Conservation (phyloP, 768 basidiomycete genomes). For the Boletus bicolor region DNA sequence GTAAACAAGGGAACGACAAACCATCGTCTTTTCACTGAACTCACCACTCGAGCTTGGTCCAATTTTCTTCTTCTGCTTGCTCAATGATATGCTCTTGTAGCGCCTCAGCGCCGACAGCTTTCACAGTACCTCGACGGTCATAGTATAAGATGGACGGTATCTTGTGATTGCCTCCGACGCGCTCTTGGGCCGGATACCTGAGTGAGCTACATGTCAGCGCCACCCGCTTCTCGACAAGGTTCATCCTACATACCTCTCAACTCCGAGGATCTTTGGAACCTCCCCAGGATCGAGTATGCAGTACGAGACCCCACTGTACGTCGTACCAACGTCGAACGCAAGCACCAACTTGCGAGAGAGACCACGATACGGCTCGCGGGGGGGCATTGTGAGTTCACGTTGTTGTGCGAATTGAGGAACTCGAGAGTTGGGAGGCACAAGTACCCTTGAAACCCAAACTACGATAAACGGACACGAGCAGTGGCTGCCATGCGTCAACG, state of each 20-base stretch:
- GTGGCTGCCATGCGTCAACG: neutral
- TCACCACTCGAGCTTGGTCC: constrained; percentile 42
- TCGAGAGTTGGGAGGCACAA: neutral
- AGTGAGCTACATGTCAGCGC: neutral
- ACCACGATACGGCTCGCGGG: constrained; percentile 35
- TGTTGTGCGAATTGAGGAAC: neutral
- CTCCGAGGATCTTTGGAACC: constrained; percentile 28
- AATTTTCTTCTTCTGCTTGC: constrained; percentile 36
- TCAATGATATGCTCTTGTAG: constrained; percentile 33
- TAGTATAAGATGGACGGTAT: constrained; percentile 50
- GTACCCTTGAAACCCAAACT: neutral
- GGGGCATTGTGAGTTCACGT: constrained; percentile 15
- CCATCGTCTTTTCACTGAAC: neutral
- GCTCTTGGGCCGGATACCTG: constrained; percentile 48
- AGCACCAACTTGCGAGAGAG: constrained; percentile 39
- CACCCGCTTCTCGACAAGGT: neutral
- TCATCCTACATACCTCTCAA: constrained; percentile 21
- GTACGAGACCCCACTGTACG: constrained; percentile 40
- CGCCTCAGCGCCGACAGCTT: constrained; percentile 45
- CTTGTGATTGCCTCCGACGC: constrained; percentile 44
- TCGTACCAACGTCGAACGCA: constrained; percentile 45
- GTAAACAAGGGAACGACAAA: neutral
- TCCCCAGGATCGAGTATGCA: constrained; percentile 36
- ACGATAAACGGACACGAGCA: neutral
- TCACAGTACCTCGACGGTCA: constrained; percentile 36